phyloP scores from a whole-genome alignment of 805 yeast genomes.

The Kuraishia hungarica region DNA sequence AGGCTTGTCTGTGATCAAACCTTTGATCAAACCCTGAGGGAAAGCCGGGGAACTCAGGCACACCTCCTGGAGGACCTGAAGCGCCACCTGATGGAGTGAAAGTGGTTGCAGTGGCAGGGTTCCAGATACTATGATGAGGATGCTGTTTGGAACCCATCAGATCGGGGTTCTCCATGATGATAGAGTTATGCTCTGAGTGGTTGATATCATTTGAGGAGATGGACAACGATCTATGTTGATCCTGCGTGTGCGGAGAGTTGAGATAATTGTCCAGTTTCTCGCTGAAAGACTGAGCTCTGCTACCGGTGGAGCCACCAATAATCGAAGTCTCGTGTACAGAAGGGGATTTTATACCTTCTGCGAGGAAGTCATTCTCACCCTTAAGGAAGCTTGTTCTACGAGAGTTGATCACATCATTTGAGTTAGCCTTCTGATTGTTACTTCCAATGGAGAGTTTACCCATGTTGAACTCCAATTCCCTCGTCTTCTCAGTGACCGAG shows the following conservation, averaged over 20 bases:
- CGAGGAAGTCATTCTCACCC: constrained; percentile 11
- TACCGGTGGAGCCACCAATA: constrained; percentile 27
- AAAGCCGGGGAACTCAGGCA: not conserved
- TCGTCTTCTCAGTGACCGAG: constrained; percentile 59
- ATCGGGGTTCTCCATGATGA: constrained; percentile 17
- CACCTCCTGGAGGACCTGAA: not conserved
- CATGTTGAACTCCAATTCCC: constrained; percentile 50
- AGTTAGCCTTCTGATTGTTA: constrained; percentile 12
- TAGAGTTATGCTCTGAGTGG: constrained; percentile 26
- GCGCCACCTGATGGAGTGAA: constrained; percentile 40
- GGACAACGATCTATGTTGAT: constrained; percentile 14
- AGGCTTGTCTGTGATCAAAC: not conserved
- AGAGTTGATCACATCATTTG: constrained; percentile 26
- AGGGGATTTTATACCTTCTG: constrained; percentile 1
- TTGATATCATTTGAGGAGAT: constrained; percentile 19
- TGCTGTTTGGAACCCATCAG: constrained; percentile 3
- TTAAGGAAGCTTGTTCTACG: constrained; percentile 46
- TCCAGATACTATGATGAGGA: constrained; percentile 41
- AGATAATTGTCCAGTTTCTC: constrained; percentile 56
- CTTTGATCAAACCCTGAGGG: not conserved
- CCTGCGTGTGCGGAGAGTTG: constrained; percentile 11
- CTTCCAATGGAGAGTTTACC: constrained; percentile 27
- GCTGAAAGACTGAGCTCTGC: constrained; percentile 44
- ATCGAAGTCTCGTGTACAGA: constrained; percentile 32
- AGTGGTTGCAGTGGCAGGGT: constrained; percentile 54